Conservation (phyloP, 495 filamentous ascomycete genomes). For the Neurospora sp. region DNA sequence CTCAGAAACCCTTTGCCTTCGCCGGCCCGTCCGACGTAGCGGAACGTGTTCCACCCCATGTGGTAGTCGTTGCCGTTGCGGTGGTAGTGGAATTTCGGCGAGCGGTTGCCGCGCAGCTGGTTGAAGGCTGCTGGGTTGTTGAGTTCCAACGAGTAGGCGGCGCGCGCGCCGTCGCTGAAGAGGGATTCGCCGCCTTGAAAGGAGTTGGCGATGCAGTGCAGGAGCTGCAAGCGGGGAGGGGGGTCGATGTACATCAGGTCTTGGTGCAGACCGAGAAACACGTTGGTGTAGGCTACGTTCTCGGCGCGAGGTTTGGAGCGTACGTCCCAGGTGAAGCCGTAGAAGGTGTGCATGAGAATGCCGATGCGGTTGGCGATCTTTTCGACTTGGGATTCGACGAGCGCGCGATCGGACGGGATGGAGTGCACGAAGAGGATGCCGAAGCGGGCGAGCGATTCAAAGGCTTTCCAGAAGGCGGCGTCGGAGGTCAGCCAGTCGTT, state of each 20-base stretch:
- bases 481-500: slow-evolving; percentile 54
- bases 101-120: slow-evolving; percentile 28
- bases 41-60: slow-evolving; percentile 34
- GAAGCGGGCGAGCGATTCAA: slow-evolving; percentile 42
- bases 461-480: slow-evolving; percentile 39
- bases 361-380: slow-evolving; percentile 64
- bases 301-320: slow-evolving; percentile 62
- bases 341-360: slow-evolving; percentile 69
- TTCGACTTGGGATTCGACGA: slow-evolving; percentile 47
- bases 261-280: slow-evolving; percentile 78
- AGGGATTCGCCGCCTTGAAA: slow-evolving; percentile 70
- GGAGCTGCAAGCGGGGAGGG: slow-evolving; percentile 69
- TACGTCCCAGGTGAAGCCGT: slow-evolving; percentile 86
- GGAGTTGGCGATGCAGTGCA: slow-evolving; percentile 75
- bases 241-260: slow-evolving; percentile 81
- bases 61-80: slow-evolving; percentile 55
- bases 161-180: slow-evolving; percentile 63
- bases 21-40: slow-evolving; percentile 28
- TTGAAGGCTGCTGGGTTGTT: slow-evolving; percentile 15
- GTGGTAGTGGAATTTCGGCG: slow-evolving; percentile 58
- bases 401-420: slow-evolving; percentile 44
- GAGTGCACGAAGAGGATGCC: slow-evolving; percentile 66
- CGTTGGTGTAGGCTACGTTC: slow-evolving; percentile 83
- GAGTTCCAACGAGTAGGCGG: slow-evolving; percentile 38
- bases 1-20: slow-evolving; percentile 2